Percentiles rank a stretch among this genome's conserved stretches.
Conservation (phyloP, 441 rosid species). For the Pelargonium australe region DNA sequence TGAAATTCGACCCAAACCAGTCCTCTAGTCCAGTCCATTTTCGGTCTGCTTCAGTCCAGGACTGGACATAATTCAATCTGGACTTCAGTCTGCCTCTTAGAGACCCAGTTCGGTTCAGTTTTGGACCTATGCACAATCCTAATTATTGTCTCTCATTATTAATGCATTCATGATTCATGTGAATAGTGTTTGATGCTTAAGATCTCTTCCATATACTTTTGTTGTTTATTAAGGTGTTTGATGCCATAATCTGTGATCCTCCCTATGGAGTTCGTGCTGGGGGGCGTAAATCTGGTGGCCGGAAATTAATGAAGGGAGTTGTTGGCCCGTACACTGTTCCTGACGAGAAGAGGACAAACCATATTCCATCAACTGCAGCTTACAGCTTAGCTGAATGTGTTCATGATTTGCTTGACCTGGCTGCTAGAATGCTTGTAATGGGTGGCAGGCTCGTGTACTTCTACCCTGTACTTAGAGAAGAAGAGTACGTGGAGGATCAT, state of each 20-base stretch:
- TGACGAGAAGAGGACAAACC: slow-evolving; percentile 75
- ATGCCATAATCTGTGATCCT: slow-evolving; percentile 90
- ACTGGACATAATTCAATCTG: too few species aligned
- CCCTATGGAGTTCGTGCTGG: slow-evolving; percentile 98
- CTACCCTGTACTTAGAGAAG: slow-evolving; percentile 76
- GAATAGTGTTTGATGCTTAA: too few species aligned
- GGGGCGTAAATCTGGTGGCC: slow-evolving; percentile 92
- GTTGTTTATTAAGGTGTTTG: slow-evolving; percentile 49
- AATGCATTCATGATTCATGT: too few species aligned
- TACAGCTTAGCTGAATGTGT: slow-evolving; percentile 86
- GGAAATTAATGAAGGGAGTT: slow-evolving; percentile 77
- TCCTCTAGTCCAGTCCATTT: too few species aligned
- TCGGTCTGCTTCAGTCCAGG: too few species aligned
- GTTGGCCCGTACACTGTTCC: slow-evolving; percentile 82
- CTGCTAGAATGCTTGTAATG: slow-evolving; percentile 77
- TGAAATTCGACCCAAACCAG: too few species aligned
- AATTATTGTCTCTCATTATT: too few species aligned
- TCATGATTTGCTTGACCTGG: slow-evolving; percentile 82
- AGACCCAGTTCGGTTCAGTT: too few species aligned
- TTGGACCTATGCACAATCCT: too few species aligned
- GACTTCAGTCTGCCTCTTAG: too few species aligned
- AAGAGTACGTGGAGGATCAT: slow-evolving; percentile 32
- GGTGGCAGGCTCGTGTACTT: slow-evolving; percentile 89
- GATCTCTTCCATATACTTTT: neutral
- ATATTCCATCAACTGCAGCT: slow-evolving; percentile 86